Evolutionary conservation across 225 moss, liverwort and hornwort genomes (phyloP), one percentile per base, ranked within the genome.

Genomic region (Bryum argenteum): DNA sequence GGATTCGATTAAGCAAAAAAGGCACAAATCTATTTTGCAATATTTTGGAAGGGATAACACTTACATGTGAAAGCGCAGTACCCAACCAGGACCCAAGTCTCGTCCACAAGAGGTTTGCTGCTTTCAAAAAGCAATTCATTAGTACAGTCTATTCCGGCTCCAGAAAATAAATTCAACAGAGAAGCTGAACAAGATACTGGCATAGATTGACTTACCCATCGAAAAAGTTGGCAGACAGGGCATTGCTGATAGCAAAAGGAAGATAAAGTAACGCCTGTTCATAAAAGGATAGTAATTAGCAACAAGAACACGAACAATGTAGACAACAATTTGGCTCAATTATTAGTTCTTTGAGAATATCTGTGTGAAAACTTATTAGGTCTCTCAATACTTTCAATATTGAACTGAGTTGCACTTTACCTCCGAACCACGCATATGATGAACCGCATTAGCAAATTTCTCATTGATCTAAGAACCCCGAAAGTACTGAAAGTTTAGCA

Each of bases 41-140:
- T 65, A 26, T 5, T 40, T 45, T 3, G 54, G 55, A 56, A 51
- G 11, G 65, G 1, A 50, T 22, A 28, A 51, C 1, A 39, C 80
- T 63, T 90, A 96, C 91, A 64, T 70, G 90, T 84, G 62, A 87
- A 93, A 65, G 79, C 77, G 75, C 74, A 82, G 62, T 79, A 97
- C 44, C 81, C 85, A 50, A 97, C 71, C 54, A 97, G 74, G 44
- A 97, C 77, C 83, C 91, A 86, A 65, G 83, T 70, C 82, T 97
- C 96, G 69, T 85, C 88, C 75, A 97, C 82, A 50, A 96, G 81
- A 59, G 96, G 96, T 65, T 85, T 81, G 22, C 96, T 96, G 93
- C 80, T 82, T 44, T 4, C 55, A 67, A 1, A 16, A 43, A 68
- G 2, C 68, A 68, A 75, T 13, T 19, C 5, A 28, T 14, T 20